These are phyloP conservation scores for Grosmannia serpens DNA, from an alignment of 2,329 filamentous ascomycete genomes.

Conservation along the genomic window DNA sequence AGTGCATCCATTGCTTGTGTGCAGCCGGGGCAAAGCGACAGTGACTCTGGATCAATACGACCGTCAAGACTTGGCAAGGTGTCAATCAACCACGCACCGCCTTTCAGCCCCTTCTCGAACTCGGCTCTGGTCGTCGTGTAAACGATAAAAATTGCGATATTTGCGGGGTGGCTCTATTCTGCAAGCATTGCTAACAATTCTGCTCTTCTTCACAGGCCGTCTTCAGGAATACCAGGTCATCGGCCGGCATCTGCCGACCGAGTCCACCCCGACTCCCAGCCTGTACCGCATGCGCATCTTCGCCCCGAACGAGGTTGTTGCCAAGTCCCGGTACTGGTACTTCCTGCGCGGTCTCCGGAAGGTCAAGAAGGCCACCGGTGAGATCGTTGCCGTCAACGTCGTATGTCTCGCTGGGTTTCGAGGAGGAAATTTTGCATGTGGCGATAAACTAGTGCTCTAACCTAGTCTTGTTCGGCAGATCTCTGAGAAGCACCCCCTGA, in stretches of 20 bases:
- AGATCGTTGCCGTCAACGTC: slow-evolving; percentile 95
- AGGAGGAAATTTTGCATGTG: neutral
- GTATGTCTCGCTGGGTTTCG: slow-evolving; percentile 41
- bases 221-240: slow-evolving; percentile 99
- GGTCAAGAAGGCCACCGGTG: slow-evolving; percentile 99
- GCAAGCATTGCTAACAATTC: slow-evolving; percentile 11
- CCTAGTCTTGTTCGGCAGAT: slow-evolving; percentile 45
- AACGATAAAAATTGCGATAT: neutral
- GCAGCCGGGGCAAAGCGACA: neutral
- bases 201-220: slow-evolving; percentile 55
- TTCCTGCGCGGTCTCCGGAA: slow-evolving; percentile 98
- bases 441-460: neutral
- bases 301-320: slow-evolving; percentile 92
- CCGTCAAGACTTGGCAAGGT: neutral
- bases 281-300: slow-evolving; percentile 99
- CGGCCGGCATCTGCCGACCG: slow-evolving; percentile 95
- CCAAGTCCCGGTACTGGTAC: slow-evolving; percentile 99
- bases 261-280: slow-evolving; percentile 93
- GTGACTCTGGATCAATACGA: neutral
- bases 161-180: neutral
- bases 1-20: neutral
- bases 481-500: slow-evolving; percentile 95
- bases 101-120: neutral
- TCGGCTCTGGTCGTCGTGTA: neutral
- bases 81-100: neutral